Evolutionary conservation across 805 yeast species (phyloP), one percentile per base, ranked within the genome.

Genomic region (Cyberlindnera samutprakarnensis): DNA sequence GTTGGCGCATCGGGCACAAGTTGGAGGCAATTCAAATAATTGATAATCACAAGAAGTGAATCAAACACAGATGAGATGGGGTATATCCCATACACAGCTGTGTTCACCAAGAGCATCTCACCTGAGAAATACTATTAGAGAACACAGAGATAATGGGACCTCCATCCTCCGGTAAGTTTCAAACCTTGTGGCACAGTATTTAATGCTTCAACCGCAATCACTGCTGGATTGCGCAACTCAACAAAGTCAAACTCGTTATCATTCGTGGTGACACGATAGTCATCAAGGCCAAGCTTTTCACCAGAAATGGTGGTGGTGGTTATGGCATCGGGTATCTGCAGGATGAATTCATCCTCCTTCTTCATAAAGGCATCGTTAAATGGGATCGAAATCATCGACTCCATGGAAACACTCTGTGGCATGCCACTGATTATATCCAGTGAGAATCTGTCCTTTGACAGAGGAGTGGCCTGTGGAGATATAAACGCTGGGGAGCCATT

Each of bases 211-310:
- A 33, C 43, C 38, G 62, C 55, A 56, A 61, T 58, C 66, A 46
- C 66, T 53, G 54, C 66, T 61, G 66, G 64, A 61, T 61, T 58
- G 57, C 66, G 64, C 66, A 60, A 59, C 59, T 58, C 60, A 51
- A 56, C 63, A 49, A 57, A 53, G 35, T 44, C 62, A 45, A 46
- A 51, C 38, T 56, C 54, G 47, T 49, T 49, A 43, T 54, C 59
- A 39, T 32, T 33, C 37, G 46, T 27, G 28, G 36, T 36, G 8
- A 36, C 42, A 29, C 41, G 47, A 28, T 37, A 42, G 28, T 46
- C 50, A 23, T 37, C 48, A 22, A 41, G 29, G 12, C n/a, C 33
- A 22, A 41, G 12, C 27, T 39, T 37, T 14, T 38, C 43, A 22
- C 19, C 35, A 32, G 39, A 27, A 17, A 20, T 21, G 16, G 7